These are phyloP conservation scores for Venturia nashicola DNA, from an alignment of 2,329 filamentous ascomycete genomes.

Conservation along the genomic window DNA sequence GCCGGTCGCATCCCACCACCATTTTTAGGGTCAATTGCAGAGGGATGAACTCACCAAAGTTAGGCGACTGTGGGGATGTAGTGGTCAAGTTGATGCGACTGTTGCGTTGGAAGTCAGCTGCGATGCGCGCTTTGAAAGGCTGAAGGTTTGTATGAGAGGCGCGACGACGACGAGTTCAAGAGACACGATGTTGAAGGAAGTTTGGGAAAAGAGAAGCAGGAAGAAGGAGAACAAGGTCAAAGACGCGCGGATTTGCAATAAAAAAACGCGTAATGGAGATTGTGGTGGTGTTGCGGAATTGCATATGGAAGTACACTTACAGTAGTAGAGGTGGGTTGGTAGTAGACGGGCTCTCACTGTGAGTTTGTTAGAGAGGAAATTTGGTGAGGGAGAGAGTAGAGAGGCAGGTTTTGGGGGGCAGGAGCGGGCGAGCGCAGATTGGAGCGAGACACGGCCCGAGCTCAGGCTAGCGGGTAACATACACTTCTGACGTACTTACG, in stretches of 20 bases:
- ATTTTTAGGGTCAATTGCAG: not conserved
- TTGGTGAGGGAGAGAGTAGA: conserved; percentile 4
- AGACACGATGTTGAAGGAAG: conserved; percentile 14
- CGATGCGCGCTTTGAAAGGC: not conserved
- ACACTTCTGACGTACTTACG: not conserved
- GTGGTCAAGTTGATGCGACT: conserved; percentile 5
- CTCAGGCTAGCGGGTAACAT: not conserved
- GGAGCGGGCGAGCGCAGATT: not conserved
- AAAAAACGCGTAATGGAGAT: conserved; percentile 11
- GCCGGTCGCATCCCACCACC: not conserved
- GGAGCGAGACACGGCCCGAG: not conserved
- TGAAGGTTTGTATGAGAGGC: not conserved
- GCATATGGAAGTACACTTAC: not conserved
- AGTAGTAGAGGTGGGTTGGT: not conserved
- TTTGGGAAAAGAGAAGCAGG: conserved; percentile 17
- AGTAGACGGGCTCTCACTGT: not conserved
- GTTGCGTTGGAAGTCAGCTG: conserved; percentile 7
- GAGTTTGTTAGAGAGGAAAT: not conserved
- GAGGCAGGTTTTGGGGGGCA: not conserved
- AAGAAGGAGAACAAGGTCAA: conserved; percentile 12
- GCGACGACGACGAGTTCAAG: conserved; percentile 5
- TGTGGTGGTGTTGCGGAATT: conserved; percentile 6
- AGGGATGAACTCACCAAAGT: conserved; percentile 3
- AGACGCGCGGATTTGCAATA: conserved; percentile 13
- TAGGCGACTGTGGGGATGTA: conserved; percentile 2